Percentiles rank a stretch among this genome's conserved stretches.
These are phyloP conservation scores for Pestalotiopsis fici DNA, from an alignment of 2,329 filamentous ascomycete genomes.

Conservation along the genomic window DNA sequence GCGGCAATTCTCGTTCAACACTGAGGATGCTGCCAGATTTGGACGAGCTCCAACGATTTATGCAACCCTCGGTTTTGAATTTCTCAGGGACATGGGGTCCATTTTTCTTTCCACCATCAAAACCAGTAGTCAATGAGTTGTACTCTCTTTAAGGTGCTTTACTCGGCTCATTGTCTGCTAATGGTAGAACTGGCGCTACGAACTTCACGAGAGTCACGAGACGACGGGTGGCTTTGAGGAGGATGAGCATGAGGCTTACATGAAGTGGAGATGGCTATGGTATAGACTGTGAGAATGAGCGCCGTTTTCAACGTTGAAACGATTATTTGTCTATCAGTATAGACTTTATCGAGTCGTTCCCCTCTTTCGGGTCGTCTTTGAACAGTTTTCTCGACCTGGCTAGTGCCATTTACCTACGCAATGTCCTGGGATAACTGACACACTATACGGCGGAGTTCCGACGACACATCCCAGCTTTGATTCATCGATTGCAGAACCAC, in stretches of 20 bases:
- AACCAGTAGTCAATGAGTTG: not conserved
- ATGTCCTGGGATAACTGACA: not conserved
- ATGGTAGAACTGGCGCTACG: not conserved
- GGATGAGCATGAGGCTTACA: too few relatives aligned
- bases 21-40: not conserved
- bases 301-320: too few relatives aligned
- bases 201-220: not conserved
- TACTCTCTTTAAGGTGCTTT: not conserved
- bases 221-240: too few relatives aligned
- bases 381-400: not conserved
- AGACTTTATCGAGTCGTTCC: too few relatives aligned
- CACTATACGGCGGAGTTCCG: not conserved
- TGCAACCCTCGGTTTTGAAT: not conserved
- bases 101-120: not conserved
- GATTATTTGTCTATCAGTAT: too few relatives aligned
- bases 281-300: too few relatives aligned
- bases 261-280: too few relatives aligned
- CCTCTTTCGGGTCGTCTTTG: not conserved
- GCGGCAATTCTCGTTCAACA: not conserved
- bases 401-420: not conserved
- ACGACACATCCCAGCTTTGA: not conserved
- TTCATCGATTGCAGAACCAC: not conserved
- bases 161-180: not conserved
- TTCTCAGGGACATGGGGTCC: not conserved
- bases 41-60: not conserved